Percentiles rank a stretch among this genome's conserved stretches.
Conservation (phyloP, 169 alveolate species). For the Cytauxzoon felis region DNA sequence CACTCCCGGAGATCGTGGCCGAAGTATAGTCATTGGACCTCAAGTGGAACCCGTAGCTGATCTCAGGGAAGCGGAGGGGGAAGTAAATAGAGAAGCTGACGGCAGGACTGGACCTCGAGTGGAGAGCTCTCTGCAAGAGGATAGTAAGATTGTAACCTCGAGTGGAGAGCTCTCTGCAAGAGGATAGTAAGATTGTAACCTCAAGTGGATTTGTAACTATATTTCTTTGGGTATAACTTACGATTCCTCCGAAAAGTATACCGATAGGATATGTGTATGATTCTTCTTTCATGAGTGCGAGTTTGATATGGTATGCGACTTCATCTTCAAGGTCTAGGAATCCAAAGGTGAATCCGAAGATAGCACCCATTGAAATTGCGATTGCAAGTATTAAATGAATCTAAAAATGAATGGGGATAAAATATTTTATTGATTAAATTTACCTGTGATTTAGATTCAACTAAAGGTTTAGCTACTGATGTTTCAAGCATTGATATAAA, state of each 20-base stretch:
- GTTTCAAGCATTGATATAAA: slow-evolving; percentile 79
- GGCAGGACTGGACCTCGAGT: no score
- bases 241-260: slow-evolving; percentile 86
- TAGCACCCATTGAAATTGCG: slow-evolving; percentile 89
- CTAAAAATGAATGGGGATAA: slow-evolving; percentile 42
- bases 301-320: slow-evolving; percentile 82
- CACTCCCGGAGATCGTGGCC: no score
- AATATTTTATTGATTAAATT: not conserved
- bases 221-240: slow-evolving; percentile 9
- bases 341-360: slow-evolving; percentile 92
- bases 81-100: no score
- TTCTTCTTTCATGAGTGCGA: slow-evolving; percentile 87
- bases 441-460: slow-evolving; percentile 84
- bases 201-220: not conserved
- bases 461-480: slow-evolving; percentile 83
- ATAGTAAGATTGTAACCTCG: no score
- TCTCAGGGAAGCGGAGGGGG: no score
- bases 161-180: no score
- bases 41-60: no score
- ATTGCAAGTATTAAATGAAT: slow-evolving; percentile 80
- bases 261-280: slow-evolving; percentile 91
- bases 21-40: no score
- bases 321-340: slow-evolving; percentile 89
- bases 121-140: no score
- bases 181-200: not conserved